phyloP scores from a whole-genome alignment of 129 eudicot genomes.

The Centrapalus pauciflorus region DNA sequence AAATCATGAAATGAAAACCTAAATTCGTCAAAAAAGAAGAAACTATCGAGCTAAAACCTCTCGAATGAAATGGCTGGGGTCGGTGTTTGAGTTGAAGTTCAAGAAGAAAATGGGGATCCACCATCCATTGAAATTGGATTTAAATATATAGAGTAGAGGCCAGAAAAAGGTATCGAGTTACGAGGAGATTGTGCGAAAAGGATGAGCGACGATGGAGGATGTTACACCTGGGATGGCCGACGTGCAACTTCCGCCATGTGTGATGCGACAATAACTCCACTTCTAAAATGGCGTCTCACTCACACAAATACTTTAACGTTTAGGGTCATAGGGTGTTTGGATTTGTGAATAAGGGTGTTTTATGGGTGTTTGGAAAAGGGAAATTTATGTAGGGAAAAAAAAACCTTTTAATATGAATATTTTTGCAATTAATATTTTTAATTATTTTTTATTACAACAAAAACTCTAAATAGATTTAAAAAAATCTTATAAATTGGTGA shows the following conservation, averaged over 20 bases:
- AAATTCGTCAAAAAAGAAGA: background rate
- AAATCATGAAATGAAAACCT: background rate
- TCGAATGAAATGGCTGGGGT: constrained; percentile 8
- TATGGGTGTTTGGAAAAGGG: too few relatives aligned
- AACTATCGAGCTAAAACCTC: constrained; percentile 14
- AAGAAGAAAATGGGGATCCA: constrained; percentile 2
- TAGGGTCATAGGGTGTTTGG: too few relatives aligned
- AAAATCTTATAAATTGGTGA: too few relatives aligned
- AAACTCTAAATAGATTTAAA: too few relatives aligned
- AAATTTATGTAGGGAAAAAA: too few relatives aligned
- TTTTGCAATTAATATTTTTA: too few relatives aligned
- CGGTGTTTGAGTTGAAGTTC: background rate
- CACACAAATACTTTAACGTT: background rate
- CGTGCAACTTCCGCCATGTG: constrained; percentile 21
- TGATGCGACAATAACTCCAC: background rate
- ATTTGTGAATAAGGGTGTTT: too few relatives aligned
- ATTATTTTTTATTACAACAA: too few relatives aligned
- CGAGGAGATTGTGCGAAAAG: constrained; percentile 1
- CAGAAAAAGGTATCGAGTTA: background rate
- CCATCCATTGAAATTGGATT: background rate
- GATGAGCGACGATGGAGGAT: background rate
- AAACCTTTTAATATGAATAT: too few relatives aligned
- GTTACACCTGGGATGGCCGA: constrained; percentile 25
- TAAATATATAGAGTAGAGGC: background rate
- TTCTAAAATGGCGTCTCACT: constrained; percentile 3